Evolutionary conservation across 305 asterid genomes (phyloP), one percentile per base, ranked within the genome.

Genomic region (Petunia hybrid): DNA sequence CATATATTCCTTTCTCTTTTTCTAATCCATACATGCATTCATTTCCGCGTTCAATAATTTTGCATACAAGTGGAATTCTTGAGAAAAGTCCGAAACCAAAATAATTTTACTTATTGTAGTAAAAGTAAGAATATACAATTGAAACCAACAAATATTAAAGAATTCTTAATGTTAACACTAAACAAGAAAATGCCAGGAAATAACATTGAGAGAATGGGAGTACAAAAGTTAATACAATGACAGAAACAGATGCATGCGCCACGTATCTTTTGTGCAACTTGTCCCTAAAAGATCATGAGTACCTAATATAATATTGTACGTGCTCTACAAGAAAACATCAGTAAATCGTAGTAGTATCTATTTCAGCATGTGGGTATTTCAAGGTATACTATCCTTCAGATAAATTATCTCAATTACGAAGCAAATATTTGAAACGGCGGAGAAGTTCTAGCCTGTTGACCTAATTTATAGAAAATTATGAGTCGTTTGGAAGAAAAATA

Each of bases 101-200:
- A 48, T 0, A 48, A 8, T 51, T 8, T 13, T 56, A 56, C n/a
- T 7, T 1, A 22, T 56, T 56, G 5, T 13, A 7, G 31, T 12
- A 56, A 56, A 14, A 3, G 14, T 9, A 8, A n/a, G 61, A 14
- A 14, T 13, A 41, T 14, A 22, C 31, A 67, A 67, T 14, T 6
- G n/a, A 22, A 67, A 67, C 4, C n/a, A 22, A 1, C 14, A 42
- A 67, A 22, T 22, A 22, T 68, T 56, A 7, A 13, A 56, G 22
- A 56, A 14, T 14, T 56, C 42, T 2, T 68, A 68, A 42, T 8
- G n/a, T 68, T 42, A 55, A 68, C 56, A 4, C 2, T 8, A 69
- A 16, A 43, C 57, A 69, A 43, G 76, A 43, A 69, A 69, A 69
- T 43, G 16, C 57, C 41, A 69, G 16, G 57, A 69, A 69, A 43